phyloP scores from a whole-genome alignment of 768 basidiomycete species.

The Collybia nuda region DNA sequence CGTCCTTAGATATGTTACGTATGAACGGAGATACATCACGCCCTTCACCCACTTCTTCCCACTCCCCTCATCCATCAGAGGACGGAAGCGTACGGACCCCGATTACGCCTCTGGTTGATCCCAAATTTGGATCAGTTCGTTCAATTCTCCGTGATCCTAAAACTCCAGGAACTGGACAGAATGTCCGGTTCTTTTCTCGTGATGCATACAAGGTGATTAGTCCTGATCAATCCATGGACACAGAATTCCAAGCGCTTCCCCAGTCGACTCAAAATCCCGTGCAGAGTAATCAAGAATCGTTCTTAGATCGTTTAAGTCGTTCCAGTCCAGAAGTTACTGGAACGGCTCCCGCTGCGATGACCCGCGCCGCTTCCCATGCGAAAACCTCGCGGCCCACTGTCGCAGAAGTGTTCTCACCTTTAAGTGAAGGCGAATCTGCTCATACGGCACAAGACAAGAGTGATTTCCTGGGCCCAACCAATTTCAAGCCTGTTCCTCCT shows the following conservation, averaged over 20 bases:
- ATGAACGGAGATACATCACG: conserved; percentile 17
- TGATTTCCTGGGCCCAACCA: conserved; percentile 22
- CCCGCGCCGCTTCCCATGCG: conserved; percentile 29
- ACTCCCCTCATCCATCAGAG: not conserved
- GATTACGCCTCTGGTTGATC: conserved; percentile 31
- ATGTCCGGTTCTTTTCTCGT: conserved; percentile 75
- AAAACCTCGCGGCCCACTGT: conserved; percentile 43
- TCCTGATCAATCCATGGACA: conserved; percentile 57
- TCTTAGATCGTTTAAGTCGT: conserved; percentile 31
- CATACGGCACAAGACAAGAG: conserved; percentile 8
- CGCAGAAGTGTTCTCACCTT: conserved; percentile 51
- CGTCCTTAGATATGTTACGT: conserved; percentile 40
- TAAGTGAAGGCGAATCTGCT: conserved; percentile 21
- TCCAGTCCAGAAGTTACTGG: conserved; percentile 22
- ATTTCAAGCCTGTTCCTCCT: conserved; percentile 37
- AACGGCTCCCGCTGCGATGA: conserved; percentile 24
- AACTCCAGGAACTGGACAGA: conserved; percentile 77
- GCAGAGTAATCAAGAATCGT: conserved; percentile 17
- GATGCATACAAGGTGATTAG: conserved; percentile 66
- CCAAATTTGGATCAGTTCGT: conserved; percentile 53
- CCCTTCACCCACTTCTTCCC: conserved; percentile 4
- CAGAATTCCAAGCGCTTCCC: conserved; percentile 32
- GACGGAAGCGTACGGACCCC: conserved; percentile 21
- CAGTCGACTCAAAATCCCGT: conserved; percentile 19
- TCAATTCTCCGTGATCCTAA: conserved; percentile 73